These are phyloP conservation scores for Microcyclospora pomicola DNA, from an alignment of 2,329 filamentous ascomycete species.

Conservation along the genomic window DNA sequence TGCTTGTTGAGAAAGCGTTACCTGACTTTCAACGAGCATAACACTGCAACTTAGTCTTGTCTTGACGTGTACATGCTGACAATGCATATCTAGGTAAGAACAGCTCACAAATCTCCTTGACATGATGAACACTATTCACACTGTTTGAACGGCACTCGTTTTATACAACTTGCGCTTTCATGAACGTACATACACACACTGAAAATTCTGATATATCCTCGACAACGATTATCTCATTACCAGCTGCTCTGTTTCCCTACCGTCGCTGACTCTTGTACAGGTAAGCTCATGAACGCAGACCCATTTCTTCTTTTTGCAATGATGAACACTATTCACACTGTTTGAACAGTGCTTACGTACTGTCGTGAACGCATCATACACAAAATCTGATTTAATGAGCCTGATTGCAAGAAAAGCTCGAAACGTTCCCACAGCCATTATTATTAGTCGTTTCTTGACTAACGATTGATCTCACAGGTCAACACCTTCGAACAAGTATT, in stretches of 20 bases:
- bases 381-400: conserved; percentile 51
- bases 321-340: conserved; percentile 62
- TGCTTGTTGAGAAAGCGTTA: conserved; percentile 59
- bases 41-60: neutral
- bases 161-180: conserved; percentile 34
- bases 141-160: conserved; percentile 47
- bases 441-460: neutral
- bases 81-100: neutral
- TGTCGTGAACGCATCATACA: conserved; percentile 45
- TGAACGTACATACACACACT: conserved; percentile 42
- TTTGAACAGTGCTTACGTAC: conserved; percentile 42
- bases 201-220: conserved; percentile 53
- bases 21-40: conserved; percentile 34
- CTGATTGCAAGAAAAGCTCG: conserved; percentile 1
- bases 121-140: conserved; percentile 60
- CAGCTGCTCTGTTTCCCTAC: conserved; percentile 14
- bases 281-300: neutral
- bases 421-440: neutral
- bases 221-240: conserved; percentile 12
- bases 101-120: conserved; percentile 16
- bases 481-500: no score
- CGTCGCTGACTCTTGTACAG: conserved; percentile 20
- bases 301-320: conserved; percentile 28
- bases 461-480: neutral
- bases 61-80: conserved; percentile 5